Percentiles rank a stretch among this genome's conserved stretches.
Conservation (phyloP, 441 rosid species). For the Adansonia rubrostipa region DNA sequence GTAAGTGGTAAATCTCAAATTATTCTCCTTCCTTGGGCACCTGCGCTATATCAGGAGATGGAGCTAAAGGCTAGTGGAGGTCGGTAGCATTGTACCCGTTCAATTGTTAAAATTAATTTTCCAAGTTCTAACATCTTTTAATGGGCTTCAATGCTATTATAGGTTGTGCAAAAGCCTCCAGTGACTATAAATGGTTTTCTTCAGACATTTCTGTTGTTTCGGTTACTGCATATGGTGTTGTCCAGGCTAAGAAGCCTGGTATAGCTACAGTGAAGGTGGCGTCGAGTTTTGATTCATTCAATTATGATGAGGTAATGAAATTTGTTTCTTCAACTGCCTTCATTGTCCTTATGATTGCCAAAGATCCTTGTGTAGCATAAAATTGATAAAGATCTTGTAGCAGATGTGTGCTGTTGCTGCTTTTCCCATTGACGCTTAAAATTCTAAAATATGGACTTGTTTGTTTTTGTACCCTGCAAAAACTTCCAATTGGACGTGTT, state of each 20-base stretch:
- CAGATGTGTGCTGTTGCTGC: neutral
- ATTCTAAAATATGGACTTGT: neutral
- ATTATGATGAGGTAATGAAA: slow-evolving; percentile 82
- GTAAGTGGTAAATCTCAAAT: slow-evolving; percentile 41
- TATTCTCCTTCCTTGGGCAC: slow-evolving; percentile 91
- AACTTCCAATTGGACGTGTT: slow-evolving; percentile 8
- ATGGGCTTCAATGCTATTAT: slow-evolving; percentile 31
- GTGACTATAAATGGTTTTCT: slow-evolving; percentile 94
- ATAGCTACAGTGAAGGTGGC: slow-evolving; percentile 77
- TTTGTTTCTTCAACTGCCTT: slow-evolving; percentile 13
- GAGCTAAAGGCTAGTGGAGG: slow-evolving; percentile 87
- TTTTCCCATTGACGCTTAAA: slow-evolving; percentile 16
- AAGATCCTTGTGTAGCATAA: slow-evolving; percentile 9
- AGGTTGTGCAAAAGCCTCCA: slow-evolving; percentile 86
- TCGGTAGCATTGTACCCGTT: slow-evolving; percentile 36
- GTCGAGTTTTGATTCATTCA: slow-evolving; percentile 76
- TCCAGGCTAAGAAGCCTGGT: slow-evolving; percentile 94
- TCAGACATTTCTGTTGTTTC: slow-evolving; percentile 68
- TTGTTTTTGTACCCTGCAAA: neutral
- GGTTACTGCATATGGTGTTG: slow-evolving; percentile 73
- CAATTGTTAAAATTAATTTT: slow-evolving; percentile 22
- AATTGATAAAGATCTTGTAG: slow-evolving; percentile 5
- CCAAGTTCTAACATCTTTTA: slow-evolving; percentile 30
- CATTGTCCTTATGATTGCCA: slow-evolving; percentile 13
- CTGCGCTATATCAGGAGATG: slow-evolving; percentile 81